phyloP scores from a whole-genome alignment of 192 early-diverging fungal genomes.

The Linnemannia zychae region DNA sequence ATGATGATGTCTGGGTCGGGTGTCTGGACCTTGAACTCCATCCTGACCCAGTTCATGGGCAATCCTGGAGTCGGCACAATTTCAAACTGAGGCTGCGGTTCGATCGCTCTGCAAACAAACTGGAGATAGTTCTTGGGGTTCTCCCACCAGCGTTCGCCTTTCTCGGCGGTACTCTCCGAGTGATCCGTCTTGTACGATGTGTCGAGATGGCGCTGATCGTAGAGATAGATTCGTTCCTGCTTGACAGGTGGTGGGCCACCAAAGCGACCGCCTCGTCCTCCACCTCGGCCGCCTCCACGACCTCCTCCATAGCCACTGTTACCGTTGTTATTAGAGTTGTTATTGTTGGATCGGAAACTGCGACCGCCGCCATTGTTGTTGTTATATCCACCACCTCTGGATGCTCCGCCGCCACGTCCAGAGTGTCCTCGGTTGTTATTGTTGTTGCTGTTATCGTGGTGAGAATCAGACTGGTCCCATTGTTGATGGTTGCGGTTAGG shows the following conservation, averaged over 20 bases:
- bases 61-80: slow-evolving; percentile 26
- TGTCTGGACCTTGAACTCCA: slow-evolving; percentile 51
- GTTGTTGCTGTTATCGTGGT: slow-evolving; percentile 14
- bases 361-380: slow-evolving; percentile 15
- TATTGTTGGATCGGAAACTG: slow-evolving; percentile 9
- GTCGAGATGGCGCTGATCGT: slow-evolving; percentile 53
- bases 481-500: slow-evolving; percentile 19
- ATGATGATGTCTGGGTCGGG: slow-evolving; percentile 46
- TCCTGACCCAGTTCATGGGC: slow-evolving; percentile 51
- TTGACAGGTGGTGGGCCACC: slow-evolving; percentile 28
- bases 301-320: background rate
- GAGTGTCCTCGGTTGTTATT: background rate
- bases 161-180: slow-evolving; percentile 32
- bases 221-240: slow-evolving; percentile 45
- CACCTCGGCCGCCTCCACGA: slow-evolving; percentile 25
- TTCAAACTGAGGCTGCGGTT: slow-evolving; percentile 50
- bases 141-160: slow-evolving; percentile 56
- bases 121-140: slow-evolving; percentile 55
- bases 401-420: slow-evolving; percentile 8
- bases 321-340: slow-evolving; percentile 10
- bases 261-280: slow-evolving; percentile 20
- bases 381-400: slow-evolving; percentile 19
- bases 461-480: slow-evolving; percentile 31
- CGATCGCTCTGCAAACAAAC: slow-evolving; percentile 46
- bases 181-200: slow-evolving; percentile 46